A percentile compares a stretch with the other conserved stretches of the same genome.
Evolutionary conservation across 208 protist genomes (phyloP).

Genomic region (Crithidia acanthocephali): DNA sequence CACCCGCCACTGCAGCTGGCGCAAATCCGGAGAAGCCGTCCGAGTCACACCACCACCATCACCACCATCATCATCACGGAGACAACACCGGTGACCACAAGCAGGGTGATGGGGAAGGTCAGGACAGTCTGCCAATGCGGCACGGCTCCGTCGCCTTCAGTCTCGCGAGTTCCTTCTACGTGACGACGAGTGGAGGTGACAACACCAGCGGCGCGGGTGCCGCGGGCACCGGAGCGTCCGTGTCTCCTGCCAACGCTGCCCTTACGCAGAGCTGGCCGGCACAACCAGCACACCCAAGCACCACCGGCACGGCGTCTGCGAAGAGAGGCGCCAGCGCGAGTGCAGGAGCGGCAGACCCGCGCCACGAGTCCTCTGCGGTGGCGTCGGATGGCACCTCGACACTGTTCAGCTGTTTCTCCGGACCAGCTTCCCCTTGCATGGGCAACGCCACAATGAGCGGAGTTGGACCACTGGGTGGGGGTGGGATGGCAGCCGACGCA

Average conservation of each 20-base stretch:
- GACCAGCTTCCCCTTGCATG: background rate
- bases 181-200: background rate
- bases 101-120: background rate
- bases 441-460: background rate
- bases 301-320: too few species aligned
- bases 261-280: too few species aligned
- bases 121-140: background rate
- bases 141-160: slow-evolving; percentile 27
- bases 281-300: too few species aligned
- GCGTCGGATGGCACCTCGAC: background rate
- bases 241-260: background rate
- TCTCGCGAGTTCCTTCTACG: slow-evolving; percentile 12
- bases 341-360: background rate
- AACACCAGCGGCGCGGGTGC: background rate
- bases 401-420: slow-evolving; percentile 3
- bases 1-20: background rate
- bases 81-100: too few species aligned
- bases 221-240: background rate
- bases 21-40: background rate
- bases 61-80: background rate
- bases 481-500: background rate
- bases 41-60: background rate
- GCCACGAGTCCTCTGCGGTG: background rate
- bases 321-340: too few species aligned
- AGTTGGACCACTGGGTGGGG: background rate